Percentiles rank a stretch among this genome's conserved stretches.
Conservation (phyloP, 371 early-diverging fungal genomes). For the Syncephalastrum monosporum region DNA sequence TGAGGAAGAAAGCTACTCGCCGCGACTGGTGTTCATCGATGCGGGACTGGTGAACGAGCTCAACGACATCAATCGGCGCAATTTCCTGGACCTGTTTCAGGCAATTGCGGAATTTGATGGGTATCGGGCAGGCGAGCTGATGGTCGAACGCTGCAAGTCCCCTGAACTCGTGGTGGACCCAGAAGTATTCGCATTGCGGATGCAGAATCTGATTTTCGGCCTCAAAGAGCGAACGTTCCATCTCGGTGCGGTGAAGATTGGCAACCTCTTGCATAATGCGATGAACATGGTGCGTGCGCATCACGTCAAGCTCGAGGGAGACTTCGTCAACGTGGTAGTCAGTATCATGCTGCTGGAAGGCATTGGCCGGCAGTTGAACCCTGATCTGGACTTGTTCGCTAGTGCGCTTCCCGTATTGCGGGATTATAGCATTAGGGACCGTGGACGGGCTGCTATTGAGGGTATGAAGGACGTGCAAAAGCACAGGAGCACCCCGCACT, state of each 20-base stretch:
- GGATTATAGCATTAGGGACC: constrained; percentile 61
- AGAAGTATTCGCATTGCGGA: constrained; percentile 75
- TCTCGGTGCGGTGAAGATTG: constrained; percentile 76
- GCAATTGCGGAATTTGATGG: constrained; percentile 89
- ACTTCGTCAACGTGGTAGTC: constrained; percentile 91
- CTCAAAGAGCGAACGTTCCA: constrained; percentile 75
- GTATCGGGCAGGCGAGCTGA: constrained; percentile 73
- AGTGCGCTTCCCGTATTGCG: constrained; percentile 78
- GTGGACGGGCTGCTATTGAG: constrained; percentile 51
- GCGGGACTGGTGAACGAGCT: constrained; percentile 86
- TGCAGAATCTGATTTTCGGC: constrained; percentile 72
- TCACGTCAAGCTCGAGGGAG: constrained; percentile 91
- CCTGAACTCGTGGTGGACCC: constrained; percentile 74
- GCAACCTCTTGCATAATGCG: constrained; percentile 73
- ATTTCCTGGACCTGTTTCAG: constrained; percentile 89
- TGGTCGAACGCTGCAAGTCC: constrained; percentile 84
- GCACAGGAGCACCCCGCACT: constrained; percentile 46
- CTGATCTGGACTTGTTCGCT: constrained; percentile 88
- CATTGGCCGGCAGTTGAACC: constrained; percentile 87
- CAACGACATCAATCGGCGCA: constrained; percentile 67
- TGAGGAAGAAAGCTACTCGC: constrained; percentile 67
- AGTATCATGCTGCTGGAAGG: constrained; percentile 92
- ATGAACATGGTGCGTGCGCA: constrained; percentile 86
- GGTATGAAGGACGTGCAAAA: constrained; percentile 54
- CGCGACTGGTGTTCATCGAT: constrained; percentile 86